Evolutionary conservation across 2,329 filamentous ascomycete genomes (phyloP).

Genomic region (Sarocladium oryzae): DNA sequence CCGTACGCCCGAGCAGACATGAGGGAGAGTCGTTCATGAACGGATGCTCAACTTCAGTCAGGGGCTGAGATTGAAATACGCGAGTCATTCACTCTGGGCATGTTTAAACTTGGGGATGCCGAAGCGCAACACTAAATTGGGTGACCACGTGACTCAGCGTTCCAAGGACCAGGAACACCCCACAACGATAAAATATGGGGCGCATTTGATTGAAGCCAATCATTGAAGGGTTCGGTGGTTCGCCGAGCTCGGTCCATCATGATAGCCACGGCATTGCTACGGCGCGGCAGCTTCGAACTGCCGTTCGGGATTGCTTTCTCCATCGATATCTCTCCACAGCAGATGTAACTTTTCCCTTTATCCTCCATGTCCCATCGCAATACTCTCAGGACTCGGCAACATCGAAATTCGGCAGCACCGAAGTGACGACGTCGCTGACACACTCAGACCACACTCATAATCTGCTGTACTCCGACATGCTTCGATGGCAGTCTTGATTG

Average conservation of each 20-base stretch:
- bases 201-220: no score
- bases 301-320: background rate
- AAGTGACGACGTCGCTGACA: background rate
- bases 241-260: background rate
- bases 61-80: background rate
- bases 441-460: no score
- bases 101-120: background rate
- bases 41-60: background rate
- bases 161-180: background rate
- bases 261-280: no score
- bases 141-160: background rate
- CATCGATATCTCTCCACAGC: background rate
- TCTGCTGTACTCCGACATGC: no score
- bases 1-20: background rate
- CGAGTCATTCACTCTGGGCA: constrained; percentile 3
- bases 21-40: background rate
- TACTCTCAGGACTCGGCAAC: background rate
- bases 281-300: background rate
- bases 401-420: background rate
- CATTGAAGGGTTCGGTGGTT: background rate
- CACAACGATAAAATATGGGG: background rate
- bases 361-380: background rate
- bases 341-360: background rate
- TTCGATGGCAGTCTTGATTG: no score
- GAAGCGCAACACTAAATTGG: background rate